phyloP scores from a whole-genome alignment of 441 rosid genomes.

The Bocquillonia castaneifolia region DNA sequence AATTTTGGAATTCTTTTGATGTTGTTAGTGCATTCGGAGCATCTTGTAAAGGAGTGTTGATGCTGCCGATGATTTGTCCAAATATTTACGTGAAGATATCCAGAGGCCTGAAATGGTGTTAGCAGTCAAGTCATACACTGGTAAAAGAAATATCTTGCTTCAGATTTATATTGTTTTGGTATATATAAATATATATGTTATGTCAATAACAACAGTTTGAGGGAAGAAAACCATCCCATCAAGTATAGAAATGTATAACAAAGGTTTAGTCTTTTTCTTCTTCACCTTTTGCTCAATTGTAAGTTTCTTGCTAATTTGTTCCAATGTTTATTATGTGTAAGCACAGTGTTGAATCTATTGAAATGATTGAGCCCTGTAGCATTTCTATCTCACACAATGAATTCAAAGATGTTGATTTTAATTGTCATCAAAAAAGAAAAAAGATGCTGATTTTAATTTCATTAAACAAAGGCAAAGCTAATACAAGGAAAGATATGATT shows the following conservation, averaged over 20 bases:
- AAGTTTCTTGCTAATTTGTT: conserved; percentile 26
- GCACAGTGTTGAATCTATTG: conserved; percentile 22
- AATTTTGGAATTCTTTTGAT: conserved; percentile 30
- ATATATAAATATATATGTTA: conserved; percentile 13
- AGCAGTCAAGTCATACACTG: conserved; percentile 30
- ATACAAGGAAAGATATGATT: too few species aligned
- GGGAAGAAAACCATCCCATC: conserved; percentile 29
- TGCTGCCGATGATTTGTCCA: conserved; percentile 32
- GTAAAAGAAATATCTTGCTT: conserved; percentile 17
- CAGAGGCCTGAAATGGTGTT: conserved; percentile 34
- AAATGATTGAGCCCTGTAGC: conserved; percentile 25
- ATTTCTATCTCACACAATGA: conserved; percentile 7
- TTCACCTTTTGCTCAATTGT: conserved; percentile 19
- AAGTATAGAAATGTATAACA: conserved; percentile 40
- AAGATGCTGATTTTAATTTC: too few species aligned
- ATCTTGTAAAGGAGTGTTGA: conserved; percentile 47
- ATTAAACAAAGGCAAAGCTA: too few species aligned
- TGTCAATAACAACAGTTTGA: conserved; percentile 33
- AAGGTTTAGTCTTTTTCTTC: conserved; percentile 15
- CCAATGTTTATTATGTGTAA: conserved; percentile 31
- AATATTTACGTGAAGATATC: conserved; percentile 30
- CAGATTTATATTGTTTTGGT: conserved; percentile 29
- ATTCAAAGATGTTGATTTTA: neutral
- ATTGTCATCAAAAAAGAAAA: too few species aligned
- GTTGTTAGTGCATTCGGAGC: conserved; percentile 44